phyloP scores from a whole-genome alignment of 768 basidiomycete species.

The Clitopilus passeckerianus region DNA sequence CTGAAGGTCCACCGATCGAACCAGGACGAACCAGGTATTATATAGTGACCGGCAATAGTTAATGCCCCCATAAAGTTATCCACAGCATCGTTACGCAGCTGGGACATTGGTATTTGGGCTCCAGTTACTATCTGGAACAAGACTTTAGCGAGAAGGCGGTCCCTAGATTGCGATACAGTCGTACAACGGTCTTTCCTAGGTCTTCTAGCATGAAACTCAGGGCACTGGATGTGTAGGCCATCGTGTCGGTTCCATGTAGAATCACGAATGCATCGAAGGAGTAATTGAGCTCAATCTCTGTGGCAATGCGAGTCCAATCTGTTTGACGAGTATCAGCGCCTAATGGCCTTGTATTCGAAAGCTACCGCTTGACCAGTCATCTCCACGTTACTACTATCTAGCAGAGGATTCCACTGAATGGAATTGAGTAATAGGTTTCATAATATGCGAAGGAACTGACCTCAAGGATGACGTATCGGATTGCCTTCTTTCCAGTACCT shows the following conservation, averaged over 20 bases:
- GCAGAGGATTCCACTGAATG: conserved; percentile 73
- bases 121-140: conserved; percentile 77
- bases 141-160: not conserved
- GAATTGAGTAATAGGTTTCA: conserved; percentile 9
- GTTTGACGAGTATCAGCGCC: conserved; percentile 3
- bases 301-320: conserved; percentile 91
- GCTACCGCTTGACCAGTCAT: conserved; percentile 50
- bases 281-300: conserved; percentile 93
- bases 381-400: conserved; percentile 89
- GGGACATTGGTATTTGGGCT: conserved; percentile 89
- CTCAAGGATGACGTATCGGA: conserved; percentile 83
- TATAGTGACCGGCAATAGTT: conserved; percentile 85
- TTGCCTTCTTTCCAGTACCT: conserved; percentile 59
- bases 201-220: conserved; percentile 91
- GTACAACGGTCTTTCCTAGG: conserved; percentile 85
- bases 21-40: conserved; percentile 68
- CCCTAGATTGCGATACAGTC: conserved; percentile 4
- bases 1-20: not conserved
- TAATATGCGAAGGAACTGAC: conserved; percentile 28
- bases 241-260: conserved; percentile 88
- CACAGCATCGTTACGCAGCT: conserved; percentile 90
- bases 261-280: conserved; percentile 89
- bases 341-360: not conserved
- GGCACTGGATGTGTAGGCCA: conserved; percentile 87
- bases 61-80: conserved; percentile 90